These are phyloP conservation scores for Cajanus cajan DNA, from an alignment of 306 rosid genomes.

Conservation along the genomic window DNA sequence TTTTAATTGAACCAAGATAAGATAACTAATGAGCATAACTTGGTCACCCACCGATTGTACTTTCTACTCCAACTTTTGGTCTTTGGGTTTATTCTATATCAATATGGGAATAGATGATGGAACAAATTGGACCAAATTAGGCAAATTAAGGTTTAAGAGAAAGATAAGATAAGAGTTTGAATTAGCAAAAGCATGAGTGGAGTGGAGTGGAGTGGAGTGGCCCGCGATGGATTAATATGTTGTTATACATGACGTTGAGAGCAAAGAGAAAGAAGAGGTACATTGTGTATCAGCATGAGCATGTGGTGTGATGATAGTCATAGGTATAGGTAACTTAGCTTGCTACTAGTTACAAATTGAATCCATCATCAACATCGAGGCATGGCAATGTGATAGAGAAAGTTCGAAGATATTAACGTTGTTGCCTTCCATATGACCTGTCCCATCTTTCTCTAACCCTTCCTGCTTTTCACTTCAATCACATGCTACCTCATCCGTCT, in stretches of 20 bases:
- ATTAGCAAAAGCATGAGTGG: not conserved
- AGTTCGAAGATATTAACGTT: constrained; percentile 51
- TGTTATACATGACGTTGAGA: constrained; percentile 27
- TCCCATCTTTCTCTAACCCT: constrained; percentile 33
- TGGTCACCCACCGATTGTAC: not conserved
- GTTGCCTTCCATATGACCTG: constrained; percentile 19
- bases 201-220: too few species aligned
- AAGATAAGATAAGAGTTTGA: not conserved
- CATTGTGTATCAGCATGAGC: too few species aligned
- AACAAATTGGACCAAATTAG: not conserved
- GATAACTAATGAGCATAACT: not conserved
- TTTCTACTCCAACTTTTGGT: not conserved
- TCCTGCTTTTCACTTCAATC: not conserved
- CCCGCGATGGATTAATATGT: not conserved
- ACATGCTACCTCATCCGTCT: too few species aligned
- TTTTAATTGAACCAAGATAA: too few species aligned
- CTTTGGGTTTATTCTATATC: not conserved
- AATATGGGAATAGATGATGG: not conserved
- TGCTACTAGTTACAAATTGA: not conserved
- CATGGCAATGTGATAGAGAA: constrained; percentile 32
- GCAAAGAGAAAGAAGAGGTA: constrained; percentile 16
- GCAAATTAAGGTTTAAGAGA: not conserved
- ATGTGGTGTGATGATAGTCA: constrained; percentile 11
- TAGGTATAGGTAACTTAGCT: not conserved
- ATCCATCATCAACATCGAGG: constrained; percentile 25